Evolutionary conservation across 768 basidiomycete species (phyloP), one percentile per base, ranked within the genome.

Genomic region (Tricholoma matsutake): DNA sequence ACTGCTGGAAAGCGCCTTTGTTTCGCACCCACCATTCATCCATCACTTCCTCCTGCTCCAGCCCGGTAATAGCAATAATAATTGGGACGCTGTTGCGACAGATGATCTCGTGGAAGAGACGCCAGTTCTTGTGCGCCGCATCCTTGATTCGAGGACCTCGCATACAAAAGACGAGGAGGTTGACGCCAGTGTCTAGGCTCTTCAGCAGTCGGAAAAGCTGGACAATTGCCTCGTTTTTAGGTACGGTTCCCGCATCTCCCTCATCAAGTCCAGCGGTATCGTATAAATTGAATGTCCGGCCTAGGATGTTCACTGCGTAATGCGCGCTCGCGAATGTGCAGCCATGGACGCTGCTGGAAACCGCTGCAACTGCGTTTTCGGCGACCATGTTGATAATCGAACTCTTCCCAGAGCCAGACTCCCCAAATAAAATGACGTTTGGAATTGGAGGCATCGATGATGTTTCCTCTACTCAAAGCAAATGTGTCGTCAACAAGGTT

Each of bases 231-330:
- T 69, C 51, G 10, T 62, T 54, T 9, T 64, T 64, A 1, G 63
- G 58, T 6, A 72, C 64, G 0, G 62, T 58, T 10, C 71, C 71
- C 3, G 18, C 56, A 1, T 65, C 62, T 9, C 67, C 77, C 59
- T 80, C 79, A 55, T 76, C 70, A 9, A 79, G 73, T 8, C 79
- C 78, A 10, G 72, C 68, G 4, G 78, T 79, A 57, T 79, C 78
- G 70, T 76, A 72, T 32, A 77, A 57, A 22, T 66, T 65, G 59
- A 69, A 75, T 0, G 16, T 51, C 29, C 57, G 60, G 35, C 66
- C 72, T 25, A 62, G 53, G 59, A 77, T 63, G 3, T 57, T 53
- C 31, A 70, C 64, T 2, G 56, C 34, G 58, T 79, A 72, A 4
- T 63, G 57, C 7, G 62, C 63, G 43, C 64, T 71, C 4, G 68